Evolutionary conservation across 257 asterid species (phyloP).

Genomic region (Solanum chilense): DNA sequence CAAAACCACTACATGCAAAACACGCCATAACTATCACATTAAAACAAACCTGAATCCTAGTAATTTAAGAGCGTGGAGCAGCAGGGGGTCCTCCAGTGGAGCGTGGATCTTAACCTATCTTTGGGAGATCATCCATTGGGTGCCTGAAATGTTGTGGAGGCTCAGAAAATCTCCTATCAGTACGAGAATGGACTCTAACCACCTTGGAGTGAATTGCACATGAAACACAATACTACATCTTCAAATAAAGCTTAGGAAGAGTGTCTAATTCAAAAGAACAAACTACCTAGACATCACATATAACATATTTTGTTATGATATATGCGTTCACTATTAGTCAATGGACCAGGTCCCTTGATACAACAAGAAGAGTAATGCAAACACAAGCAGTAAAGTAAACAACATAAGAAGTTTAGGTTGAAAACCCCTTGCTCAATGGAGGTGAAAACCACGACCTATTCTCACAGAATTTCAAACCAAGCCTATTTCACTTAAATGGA

Average conservation of each 20-base stretch:
- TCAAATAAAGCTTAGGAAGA: slow-evolving; percentile 61
- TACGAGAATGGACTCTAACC: slow-evolving; percentile 54
- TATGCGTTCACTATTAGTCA: too few species aligned
- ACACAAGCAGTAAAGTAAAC: too few species aligned
- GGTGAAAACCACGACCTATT: too few species aligned
- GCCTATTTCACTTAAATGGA: too few species aligned
- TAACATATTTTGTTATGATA: too few species aligned
- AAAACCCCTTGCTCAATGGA: too few species aligned
- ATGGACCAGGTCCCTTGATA: too few species aligned
- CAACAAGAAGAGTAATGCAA: too few species aligned
- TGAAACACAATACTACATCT: slow-evolving; percentile 17
- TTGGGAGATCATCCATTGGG: slow-evolving; percentile 67
- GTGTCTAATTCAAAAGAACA: background rate
- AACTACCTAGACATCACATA: too few species aligned
- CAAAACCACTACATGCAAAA: background rate
- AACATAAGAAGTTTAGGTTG: too few species aligned
- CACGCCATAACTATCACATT: background rate
- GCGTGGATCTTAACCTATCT: slow-evolving; percentile 51
- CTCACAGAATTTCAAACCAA: too few species aligned
- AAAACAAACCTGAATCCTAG: background rate
- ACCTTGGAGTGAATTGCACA: slow-evolving; percentile 44
- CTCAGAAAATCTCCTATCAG: slow-evolving; percentile 61
- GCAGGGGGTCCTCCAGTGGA: slow-evolving; percentile 38
- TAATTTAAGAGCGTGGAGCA: slow-evolving; percentile 27
- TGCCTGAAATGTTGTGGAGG: slow-evolving; percentile 77